These are phyloP conservation scores for Talaromyces nanjingensis DNA, from an alignment of 495 filamentous ascomycete species.

Conservation along the genomic window DNA sequence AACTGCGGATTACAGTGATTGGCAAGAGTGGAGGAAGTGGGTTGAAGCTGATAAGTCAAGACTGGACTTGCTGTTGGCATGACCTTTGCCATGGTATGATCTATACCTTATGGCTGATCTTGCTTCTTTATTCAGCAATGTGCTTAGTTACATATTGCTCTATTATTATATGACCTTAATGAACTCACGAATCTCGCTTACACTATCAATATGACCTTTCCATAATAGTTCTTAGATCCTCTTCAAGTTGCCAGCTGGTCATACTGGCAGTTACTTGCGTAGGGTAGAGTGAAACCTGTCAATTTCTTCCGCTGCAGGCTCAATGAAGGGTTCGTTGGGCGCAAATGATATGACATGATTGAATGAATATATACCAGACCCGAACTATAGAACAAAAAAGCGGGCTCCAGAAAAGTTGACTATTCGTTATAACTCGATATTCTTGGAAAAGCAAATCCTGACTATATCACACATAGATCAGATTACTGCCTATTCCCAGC, in stretches of 20 bases:
- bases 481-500: not conserved
- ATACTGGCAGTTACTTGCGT: not conserved
- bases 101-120: not conserved
- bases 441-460: not conserved
- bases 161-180: not conserved
- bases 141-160: not conserved
- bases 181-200: not conserved
- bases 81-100: not conserved
- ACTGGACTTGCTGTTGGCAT: not conserved
- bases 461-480: not conserved
- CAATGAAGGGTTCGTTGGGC: not conserved
- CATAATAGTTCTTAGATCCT: not conserved
- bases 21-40: slow-evolving; percentile 73
- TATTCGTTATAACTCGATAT: not conserved
- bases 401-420: not conserved
- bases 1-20: slow-evolving; percentile 62
- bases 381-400: not conserved
- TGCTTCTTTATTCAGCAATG: not conserved
- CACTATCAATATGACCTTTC: not conserved
- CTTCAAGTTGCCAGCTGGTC: not conserved
- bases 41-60: slow-evolving; percentile 27
- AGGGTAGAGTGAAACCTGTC: not conserved
- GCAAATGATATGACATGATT: not conserved
- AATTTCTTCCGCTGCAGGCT: not conserved
- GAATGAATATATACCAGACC: not conserved